Conservation (phyloP, 2,329 filamentous ascomycete species). For the Zalaria sp. region DNA sequence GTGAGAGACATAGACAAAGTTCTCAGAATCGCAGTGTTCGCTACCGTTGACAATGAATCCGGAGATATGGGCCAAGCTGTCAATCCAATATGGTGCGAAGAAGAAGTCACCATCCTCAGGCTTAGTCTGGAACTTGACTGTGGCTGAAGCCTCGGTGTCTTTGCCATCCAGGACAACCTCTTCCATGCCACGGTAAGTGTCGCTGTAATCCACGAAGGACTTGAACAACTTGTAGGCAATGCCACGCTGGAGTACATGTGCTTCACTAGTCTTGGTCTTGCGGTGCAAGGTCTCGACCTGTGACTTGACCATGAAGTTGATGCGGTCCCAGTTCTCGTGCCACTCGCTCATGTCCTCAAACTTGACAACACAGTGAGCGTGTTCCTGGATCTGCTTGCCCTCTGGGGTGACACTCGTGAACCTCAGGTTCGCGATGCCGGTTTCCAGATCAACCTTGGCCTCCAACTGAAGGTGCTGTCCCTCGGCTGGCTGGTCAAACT, state of each 20-base stretch:
- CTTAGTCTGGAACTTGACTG: constrained; percentile 40
- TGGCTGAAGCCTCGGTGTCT: constrained; percentile 40
- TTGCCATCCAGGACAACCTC: constrained; percentile 44
- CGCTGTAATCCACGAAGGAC: constrained; percentile 41
- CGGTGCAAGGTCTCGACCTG: constrained; percentile 51
- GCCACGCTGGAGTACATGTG: constrained; percentile 59
- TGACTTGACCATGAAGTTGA: constrained; percentile 43
- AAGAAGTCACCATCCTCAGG: constrained; percentile 41
- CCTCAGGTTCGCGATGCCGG: constrained; percentile 39
- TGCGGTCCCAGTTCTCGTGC: constrained; percentile 52
- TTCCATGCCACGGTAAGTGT: constrained; percentile 43
- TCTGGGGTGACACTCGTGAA: constrained; percentile 46
- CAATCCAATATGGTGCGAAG: constrained; percentile 46
- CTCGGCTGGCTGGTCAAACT: constrained; percentile 30
- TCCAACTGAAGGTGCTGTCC: constrained; percentile 49
- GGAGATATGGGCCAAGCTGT: constrained; percentile 42
- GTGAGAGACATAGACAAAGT: constrained; percentile 47
- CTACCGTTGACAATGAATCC: constrained; percentile 48
- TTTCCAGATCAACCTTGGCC: constrained; percentile 43
- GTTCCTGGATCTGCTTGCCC: constrained; percentile 44
- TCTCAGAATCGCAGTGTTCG: constrained; percentile 43
- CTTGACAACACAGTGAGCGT: constrained; percentile 47
- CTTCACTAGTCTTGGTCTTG: constrained; percentile 49
- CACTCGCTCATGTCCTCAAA: constrained; percentile 47
- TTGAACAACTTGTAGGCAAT: constrained; percentile 66